Base-by-base conservation (phyloP, 2,329 filamentous ascomycete genomes). In the Apiospora malaysiana region DNA sequence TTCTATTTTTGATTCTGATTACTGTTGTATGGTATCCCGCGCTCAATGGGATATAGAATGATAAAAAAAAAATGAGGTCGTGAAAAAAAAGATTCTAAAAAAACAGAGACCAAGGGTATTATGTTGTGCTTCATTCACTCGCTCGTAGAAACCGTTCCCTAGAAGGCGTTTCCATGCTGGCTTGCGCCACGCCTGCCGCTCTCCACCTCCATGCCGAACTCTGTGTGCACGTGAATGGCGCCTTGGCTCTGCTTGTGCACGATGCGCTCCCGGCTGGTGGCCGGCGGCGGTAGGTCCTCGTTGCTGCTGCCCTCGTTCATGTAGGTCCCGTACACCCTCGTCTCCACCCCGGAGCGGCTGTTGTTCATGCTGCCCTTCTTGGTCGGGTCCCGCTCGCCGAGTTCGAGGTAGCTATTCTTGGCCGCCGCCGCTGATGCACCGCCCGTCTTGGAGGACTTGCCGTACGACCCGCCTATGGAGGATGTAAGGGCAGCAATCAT, bases 41-140 rank as follows among this genome's bases (percentile, higher is more conserved):
- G 49, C 49, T 56, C 49, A 56, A 56, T 56, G 49, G 49, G 49
- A 56, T 56, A 56, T 23, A 56, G 49, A 56, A 37, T 9, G 25
- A 21, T 21, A 37, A 37, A n/a, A 56, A 56, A 25, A 56, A 59
- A 37, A 18, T 18, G 32, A n/a, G 49, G 25, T 42, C 40, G 12
- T 42, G 9, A 59, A 59, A 32, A 32, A 56, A 9, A 37, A 8
- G 32, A 32, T 4, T 32, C 32, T 6, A 32, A 32, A 32, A 32
- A 32, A 32, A 32, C 32, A 21, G 21, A 8, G n/a, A n/a, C n/a
- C 9, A 59, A 10, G 7, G n/a, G 7, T 49, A n/a, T 21, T 21
- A 7, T 10, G 5, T 25, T 25, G 47, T n/a, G 5, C 21, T 7
- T 23, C 46, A 8, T n/a, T n/a, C 45, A 9, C 45, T n/a, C 45